Evolutionary conservation across 1,139 yeast genomes (phyloP), one percentile per base, ranked within the genome.

Genomic region (Nakaseomyces nivariensis): DNA sequence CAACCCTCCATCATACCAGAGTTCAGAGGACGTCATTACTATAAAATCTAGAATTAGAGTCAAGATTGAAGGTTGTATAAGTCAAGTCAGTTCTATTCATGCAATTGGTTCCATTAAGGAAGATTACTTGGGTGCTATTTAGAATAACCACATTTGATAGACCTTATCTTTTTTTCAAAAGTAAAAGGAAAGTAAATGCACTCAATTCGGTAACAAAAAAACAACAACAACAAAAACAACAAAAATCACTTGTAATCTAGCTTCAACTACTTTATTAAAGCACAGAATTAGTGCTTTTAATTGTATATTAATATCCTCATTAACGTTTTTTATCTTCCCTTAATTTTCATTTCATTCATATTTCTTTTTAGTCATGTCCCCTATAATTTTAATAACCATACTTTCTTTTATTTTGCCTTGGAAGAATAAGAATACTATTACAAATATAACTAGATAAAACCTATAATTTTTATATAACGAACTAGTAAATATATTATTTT

Each of bases 31-130:
- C 71, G 83, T 88, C 56, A 87, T 92, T 52, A 95, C 88, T 63
- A 90, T 89, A 68, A 97, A 97, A 33, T 83, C 96, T 50, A 80
- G 92, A 61, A 95, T 92, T 34, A 79, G 99, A 66, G 81, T 94
- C 60, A 92, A 92, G 74, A 87, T 92, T 48, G 97, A 92, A 49
- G 98, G 98, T 69, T 94, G 97, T 41, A 79, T 97, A 67, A 88
- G 97, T 24, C 98, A 94, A 70, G 98, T 94, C 17, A 94, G 95
- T 63, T 94, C 94, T 61, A 90, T 92, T 67, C 88, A 87, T 67
- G 98, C 97, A 49, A 92, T 92, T 66, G 98, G 98, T 51, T 86
- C 95, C 70, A 92, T 92, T 63, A 92, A 92, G 69, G 98, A 92
- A 71, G 98, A 92, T 72, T 90, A 88, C 67, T 76, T 90, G 68